A percentile compares a stretch with the other conserved stretches of the same genome.
Evolutionary conservation across 768 basidiomycete species (phyloP).

Genomic region (Kwoniella botswanensis): DNA sequence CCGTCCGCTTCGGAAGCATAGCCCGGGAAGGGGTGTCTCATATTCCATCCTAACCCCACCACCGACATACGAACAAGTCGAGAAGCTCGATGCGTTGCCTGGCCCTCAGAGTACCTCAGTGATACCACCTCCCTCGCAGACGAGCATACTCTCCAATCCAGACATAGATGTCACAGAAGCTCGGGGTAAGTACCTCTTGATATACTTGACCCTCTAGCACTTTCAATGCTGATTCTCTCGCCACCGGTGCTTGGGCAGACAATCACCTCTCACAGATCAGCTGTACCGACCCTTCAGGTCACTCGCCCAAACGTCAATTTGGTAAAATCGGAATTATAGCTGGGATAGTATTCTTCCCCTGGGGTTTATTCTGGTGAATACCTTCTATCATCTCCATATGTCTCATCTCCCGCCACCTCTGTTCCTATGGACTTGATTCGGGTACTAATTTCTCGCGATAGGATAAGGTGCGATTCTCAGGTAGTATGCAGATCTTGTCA

Average conservation of each 20-base stretch:
- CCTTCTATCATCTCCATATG: no score
- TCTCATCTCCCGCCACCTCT: no score
- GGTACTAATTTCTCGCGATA: background rate
- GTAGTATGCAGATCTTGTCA: slow-evolving; percentile 24
- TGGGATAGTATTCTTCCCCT: slow-evolving; percentile 37
- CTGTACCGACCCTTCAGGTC: slow-evolving; percentile 7
- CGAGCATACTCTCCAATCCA: no score
- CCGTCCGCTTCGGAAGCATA: no score
- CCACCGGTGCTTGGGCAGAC: no score
- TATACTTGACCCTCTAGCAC: no score
- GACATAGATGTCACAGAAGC: no score
- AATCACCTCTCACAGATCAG: background rate
- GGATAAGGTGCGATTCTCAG: slow-evolving; percentile 30
- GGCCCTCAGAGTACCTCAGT: no score
- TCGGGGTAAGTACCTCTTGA: no score
- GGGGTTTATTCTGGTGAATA: slow-evolving; percentile 37
- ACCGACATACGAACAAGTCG: background rate
- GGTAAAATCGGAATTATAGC: slow-evolving; percentile 31
- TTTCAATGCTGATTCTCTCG: no score
- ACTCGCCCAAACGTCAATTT: slow-evolving; percentile 21
- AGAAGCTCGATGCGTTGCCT: background rate
- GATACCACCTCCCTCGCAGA: no score
- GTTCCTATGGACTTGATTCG: no score
- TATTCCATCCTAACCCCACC: background rate
- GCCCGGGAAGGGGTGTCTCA: background rate